These are phyloP conservation scores for Lasiosphaeriaceae sp. DNA, from an alignment of 495 filamentous ascomycete species.

Conservation along the genomic window DNA sequence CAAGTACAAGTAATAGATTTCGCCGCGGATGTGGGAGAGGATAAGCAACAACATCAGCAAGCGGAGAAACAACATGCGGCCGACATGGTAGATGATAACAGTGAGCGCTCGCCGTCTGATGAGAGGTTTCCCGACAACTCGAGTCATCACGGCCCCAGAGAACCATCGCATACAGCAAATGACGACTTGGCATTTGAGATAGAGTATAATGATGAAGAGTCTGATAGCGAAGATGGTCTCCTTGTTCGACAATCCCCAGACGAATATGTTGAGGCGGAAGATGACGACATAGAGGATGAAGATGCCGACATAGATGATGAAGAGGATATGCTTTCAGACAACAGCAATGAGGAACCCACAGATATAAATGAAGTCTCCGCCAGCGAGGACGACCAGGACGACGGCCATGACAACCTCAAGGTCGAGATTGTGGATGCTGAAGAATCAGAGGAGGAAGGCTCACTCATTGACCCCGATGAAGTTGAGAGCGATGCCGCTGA, in stretches of 20 bases:
- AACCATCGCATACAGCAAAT: not conserved
- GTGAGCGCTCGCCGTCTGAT: not conserved
- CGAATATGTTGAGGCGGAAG: not conserved
- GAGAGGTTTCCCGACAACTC: not conserved
- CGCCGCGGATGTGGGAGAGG: too few species aligned
- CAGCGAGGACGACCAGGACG: too few species aligned
- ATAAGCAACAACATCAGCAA: too few species aligned
- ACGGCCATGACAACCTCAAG: too few species aligned
- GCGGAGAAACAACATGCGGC: too few species aligned
- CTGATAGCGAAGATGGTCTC: not conserved
- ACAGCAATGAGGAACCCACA: not conserved
- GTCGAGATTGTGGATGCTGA: not conserved
- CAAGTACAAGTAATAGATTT: too few species aligned
- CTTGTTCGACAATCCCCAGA: not conserved
- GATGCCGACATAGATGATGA: not conserved
- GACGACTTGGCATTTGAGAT: not conserved
- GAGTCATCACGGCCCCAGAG: not conserved
- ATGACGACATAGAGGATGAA: not conserved
- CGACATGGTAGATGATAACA: too few species aligned
- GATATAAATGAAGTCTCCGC: not conserved
- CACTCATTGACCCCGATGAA: conserved; percentile 8
- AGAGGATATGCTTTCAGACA: not conserved
- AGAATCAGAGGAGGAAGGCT: conserved; percentile 10
- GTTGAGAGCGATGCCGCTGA: not conserved
- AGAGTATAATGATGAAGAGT: not conserved